Evolutionary conservation across 2,329 filamentous ascomycete genomes (phyloP).

Genomic region (Aspergillus oerlinghausenensis): DNA sequence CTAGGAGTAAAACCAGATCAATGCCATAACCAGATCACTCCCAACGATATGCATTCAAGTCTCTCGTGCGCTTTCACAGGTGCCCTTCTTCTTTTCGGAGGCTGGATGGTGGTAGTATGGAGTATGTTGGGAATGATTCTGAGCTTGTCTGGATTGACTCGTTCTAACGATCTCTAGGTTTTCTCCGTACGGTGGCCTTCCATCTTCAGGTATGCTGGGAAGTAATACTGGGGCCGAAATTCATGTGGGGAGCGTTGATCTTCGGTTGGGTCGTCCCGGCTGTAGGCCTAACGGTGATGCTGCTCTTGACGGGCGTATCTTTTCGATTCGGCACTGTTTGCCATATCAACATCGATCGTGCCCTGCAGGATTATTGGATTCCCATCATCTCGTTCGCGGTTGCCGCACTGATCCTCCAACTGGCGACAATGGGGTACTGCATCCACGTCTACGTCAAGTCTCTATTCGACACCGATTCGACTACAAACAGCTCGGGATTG

Average conservation of each 20-base stretch:
- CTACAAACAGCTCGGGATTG: constrained; percentile 64
- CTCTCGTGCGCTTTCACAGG: constrained; percentile 84
- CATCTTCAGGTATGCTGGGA: constrained; percentile 99
- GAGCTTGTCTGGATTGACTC: not conserved
- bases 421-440: constrained; percentile 84
- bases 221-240: constrained; percentile 76
- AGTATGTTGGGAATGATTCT: constrained; percentile 37
- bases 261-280: constrained; percentile 81
- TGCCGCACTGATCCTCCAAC: constrained; percentile 71
- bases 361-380: constrained; percentile 82
- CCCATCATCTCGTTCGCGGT: constrained; percentile 76
- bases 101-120: constrained; percentile 82
- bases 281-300: constrained; percentile 67
- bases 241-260: constrained; percentile 79
- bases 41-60: constrained; percentile 82
- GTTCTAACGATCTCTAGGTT: constrained; percentile 47
- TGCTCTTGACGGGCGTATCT: constrained; percentile 84
- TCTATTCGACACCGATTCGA: constrained; percentile 65
- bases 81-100: constrained; percentile 77
- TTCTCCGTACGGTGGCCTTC: constrained; percentile 82
- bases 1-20: constrained; percentile 72
- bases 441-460: constrained; percentile 91
- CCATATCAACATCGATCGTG: constrained; percentile 88
- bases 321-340: constrained; percentile 90
- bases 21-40: constrained; percentile 87